A percentile compares a stretch with the other conserved stretches of the same genome.
Evolutionary conservation across 345 rosid genomes (phyloP).

Genomic region (Ricinus communis): DNA sequence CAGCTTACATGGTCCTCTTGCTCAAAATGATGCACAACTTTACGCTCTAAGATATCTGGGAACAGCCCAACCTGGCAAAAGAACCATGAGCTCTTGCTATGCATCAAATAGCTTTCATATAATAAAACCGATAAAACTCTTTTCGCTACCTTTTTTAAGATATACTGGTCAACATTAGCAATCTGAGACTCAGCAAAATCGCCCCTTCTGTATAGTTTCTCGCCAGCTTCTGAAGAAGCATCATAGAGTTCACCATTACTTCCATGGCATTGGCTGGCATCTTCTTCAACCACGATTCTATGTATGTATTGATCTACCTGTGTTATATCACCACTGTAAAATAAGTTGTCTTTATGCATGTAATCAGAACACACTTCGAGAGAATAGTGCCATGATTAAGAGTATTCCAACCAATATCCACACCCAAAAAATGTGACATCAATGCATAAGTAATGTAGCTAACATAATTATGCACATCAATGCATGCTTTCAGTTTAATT

Average conservation of each 20-base stretch:
- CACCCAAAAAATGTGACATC: slow-evolving; percentile 5
- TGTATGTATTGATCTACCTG: slow-evolving; percentile 88
- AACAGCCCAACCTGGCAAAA: slow-evolving; percentile 70
- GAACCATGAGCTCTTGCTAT: slow-evolving; percentile 14
- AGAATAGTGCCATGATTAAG: background rate
- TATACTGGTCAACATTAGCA: slow-evolving; percentile 50
- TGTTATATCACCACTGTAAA: slow-evolving; percentile 17
- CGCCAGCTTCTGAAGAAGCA: slow-evolving; percentile 70
- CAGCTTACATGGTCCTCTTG: slow-evolving; percentile 66
- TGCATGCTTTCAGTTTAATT: slow-evolving; percentile 29
- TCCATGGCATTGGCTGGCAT: slow-evolving; percentile 41
- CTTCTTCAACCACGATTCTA: slow-evolving; percentile 82
- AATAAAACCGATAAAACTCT: slow-evolving; percentile 7
- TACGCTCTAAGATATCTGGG: slow-evolving; percentile 81
- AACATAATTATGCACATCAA: slow-evolving; percentile 24
- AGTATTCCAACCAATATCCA: background rate
- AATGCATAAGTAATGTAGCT: slow-evolving; percentile 15
- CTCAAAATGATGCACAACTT: slow-evolving; percentile 69
- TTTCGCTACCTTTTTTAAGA: slow-evolving; percentile 53
- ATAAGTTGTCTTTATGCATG: slow-evolving; percentile 11
- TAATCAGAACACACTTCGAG: slow-evolving; percentile 3
- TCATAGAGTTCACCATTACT: slow-evolving; percentile 47
- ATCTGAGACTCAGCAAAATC: slow-evolving; percentile 73
- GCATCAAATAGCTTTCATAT: slow-evolving; percentile 3
- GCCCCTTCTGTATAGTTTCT: slow-evolving; percentile 67